Conservation (phyloP, 352 stramenopile genomes). For the Phytophthora hibernalis region DNA sequence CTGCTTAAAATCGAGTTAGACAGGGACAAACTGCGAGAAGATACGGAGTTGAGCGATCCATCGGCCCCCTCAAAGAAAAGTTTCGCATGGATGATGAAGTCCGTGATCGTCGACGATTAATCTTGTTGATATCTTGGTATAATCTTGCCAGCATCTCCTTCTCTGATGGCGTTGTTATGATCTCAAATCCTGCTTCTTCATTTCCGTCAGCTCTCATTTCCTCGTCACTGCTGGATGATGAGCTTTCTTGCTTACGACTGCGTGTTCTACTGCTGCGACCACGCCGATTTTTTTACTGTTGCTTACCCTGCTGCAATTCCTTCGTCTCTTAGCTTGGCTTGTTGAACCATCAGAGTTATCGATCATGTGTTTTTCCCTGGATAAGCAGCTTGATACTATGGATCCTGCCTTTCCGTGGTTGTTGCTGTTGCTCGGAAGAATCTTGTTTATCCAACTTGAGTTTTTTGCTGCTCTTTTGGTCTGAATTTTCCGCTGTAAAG, state of each 20-base stretch:
- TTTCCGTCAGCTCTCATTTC: slow-evolving; percentile 37
- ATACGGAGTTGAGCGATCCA: slow-evolving; percentile 39
- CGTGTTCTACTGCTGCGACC: slow-evolving; percentile 27
- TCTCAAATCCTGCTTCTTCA: slow-evolving; percentile 52
- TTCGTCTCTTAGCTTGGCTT: slow-evolving; percentile 28
- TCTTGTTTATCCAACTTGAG: slow-evolving; percentile 33
- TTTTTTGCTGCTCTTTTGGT: slow-evolving; percentile 46
- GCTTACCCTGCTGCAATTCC: slow-evolving; percentile 30
- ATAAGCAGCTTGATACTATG: slow-evolving; percentile 80
- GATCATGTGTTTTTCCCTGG: slow-evolving; percentile 60
- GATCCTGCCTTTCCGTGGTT: slow-evolving; percentile 48
- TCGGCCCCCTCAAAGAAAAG: slow-evolving; percentile 56
- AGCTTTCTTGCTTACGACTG: slow-evolving; percentile 26
- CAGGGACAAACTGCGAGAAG: slow-evolving; percentile 59
- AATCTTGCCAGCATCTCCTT: slow-evolving; percentile 75
- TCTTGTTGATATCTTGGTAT: slow-evolving; percentile 74
- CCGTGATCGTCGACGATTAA: slow-evolving; percentile 73
- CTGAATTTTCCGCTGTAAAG: slow-evolving; percentile 52
- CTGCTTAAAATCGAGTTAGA: slow-evolving; percentile 65
- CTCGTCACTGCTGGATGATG: slow-evolving; percentile 31
- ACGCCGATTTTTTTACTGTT: slow-evolving; percentile 25
- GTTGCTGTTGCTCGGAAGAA: slow-evolving; percentile 29
- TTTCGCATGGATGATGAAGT: slow-evolving; percentile 63
- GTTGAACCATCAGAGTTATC: slow-evolving; percentile 16
- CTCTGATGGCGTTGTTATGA: slow-evolving; percentile 76